Base-by-base conservation (phyloP, 371 early-diverging fungal genomes). In the Syncephalastrum racemosum region DNA sequence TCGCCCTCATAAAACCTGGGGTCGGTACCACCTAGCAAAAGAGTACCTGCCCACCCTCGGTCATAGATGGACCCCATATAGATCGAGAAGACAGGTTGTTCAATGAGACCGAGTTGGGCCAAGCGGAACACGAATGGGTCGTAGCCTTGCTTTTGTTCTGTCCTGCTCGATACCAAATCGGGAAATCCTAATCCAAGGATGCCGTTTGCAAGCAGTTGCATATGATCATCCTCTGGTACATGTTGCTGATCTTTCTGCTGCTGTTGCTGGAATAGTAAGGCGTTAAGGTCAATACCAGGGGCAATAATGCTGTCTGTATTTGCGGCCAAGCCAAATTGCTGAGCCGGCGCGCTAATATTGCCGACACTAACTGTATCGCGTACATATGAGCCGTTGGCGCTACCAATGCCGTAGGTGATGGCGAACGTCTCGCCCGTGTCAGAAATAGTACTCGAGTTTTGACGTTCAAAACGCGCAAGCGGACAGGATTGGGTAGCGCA, bases 331-430 rank as follows among this genome's bases (percentile, higher is more conserved):
- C 84, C 84, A 40, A 84, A 71, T 14, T 76, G 77, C 50, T 86
- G 84, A 31, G 80, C 66, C 4, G 59, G 51, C 16, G 83, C 72
- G 4, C 53, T 71, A 36, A 73, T 55, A 4, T 63, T 68, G 0
- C 74, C 83, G 10, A 89, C 57, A 0, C 67, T 68, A 15, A 89
- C 67, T 0, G 61, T 68, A 40, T 87, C 90, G 7, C 68, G 68
- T 20, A 67, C 76, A 16, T 83, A 82, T n/a, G 65, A 63, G 1
- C 88, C 90, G 19, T 72, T 67, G 1, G 84, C 84, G 57, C 69
- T 73, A 22, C 80, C 80, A 41, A 79, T 84, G 13, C 84, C 87
- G 53, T 89, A 89, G 0, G 66, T 68, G n/a, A 88, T 81, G 0
- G 66, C 59, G 66, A 87, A 79, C 4, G 73, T 66, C 15, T 81